Conservation (phyloP, 768 basidiomycete genomes). For the Tephrocybe sp. region DNA sequence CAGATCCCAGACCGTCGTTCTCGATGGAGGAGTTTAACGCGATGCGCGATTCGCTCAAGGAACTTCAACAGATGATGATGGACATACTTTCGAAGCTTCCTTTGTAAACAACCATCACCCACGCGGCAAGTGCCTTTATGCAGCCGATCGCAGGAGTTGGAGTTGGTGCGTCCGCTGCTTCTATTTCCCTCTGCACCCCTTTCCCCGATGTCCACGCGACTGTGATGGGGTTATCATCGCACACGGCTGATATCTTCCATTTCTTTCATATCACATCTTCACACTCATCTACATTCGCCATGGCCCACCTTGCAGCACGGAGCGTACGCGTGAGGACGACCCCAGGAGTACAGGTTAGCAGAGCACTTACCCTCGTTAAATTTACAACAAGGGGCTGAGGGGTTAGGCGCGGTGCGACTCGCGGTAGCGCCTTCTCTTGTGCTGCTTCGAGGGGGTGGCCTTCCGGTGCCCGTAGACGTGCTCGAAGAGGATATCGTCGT, state of each 20-base stretch:
- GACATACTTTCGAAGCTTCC: too few relatives aligned
- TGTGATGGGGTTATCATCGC: slow-evolving; percentile 1
- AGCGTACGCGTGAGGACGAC: not conserved
- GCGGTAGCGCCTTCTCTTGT: not conserved
- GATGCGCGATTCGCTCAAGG: too few relatives aligned
- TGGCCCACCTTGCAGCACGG: not conserved
- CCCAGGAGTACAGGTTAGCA: not conserved
- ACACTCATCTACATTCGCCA: too few relatives aligned
- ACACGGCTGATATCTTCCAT: too few relatives aligned
- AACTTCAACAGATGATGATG: too few relatives aligned
- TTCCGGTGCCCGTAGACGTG: not conserved
- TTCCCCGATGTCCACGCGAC: slow-evolving; percentile 3
- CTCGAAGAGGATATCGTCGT: not conserved
- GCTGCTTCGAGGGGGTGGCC: not conserved
- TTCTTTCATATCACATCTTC: too few relatives aligned
- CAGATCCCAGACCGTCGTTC: too few relatives aligned
- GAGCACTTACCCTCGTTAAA: not conserved
- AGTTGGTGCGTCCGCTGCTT: not conserved
- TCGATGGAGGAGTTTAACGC: too few relatives aligned
- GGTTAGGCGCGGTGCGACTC: not conserved
- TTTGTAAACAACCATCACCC: too few relatives aligned
- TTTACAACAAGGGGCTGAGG: not conserved
- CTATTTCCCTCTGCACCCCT: not conserved
- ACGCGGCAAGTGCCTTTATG: too few relatives aligned
- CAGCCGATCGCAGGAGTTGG: not conserved